Conservation (phyloP, 169 alveolate genomes). For the Nephromyces sp. region DNA sequence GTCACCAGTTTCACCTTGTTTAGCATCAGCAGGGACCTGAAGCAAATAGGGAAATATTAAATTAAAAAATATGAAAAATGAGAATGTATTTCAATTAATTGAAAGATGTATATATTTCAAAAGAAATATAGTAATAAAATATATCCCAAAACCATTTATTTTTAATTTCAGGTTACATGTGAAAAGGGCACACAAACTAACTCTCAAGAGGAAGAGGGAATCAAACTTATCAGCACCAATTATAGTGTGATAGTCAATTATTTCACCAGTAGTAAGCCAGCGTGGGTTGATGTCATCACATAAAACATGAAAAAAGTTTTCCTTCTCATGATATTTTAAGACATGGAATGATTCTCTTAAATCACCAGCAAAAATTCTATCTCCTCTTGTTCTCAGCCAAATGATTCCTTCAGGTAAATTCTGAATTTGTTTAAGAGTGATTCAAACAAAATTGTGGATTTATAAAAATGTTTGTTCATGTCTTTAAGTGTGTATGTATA, state of each 20-base stretch:
- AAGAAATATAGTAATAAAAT: background rate
- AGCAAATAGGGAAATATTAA: background rate
- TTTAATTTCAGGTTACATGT: too few relatives aligned
- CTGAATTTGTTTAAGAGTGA: too few relatives aligned
- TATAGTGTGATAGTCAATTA: constrained; percentile 77
- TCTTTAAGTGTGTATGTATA: too few relatives aligned
- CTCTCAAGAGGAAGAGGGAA: constrained; percentile 59
- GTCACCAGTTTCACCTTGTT: constrained; percentile 25
- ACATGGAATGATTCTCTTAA: constrained; percentile 83
- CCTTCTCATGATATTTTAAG: constrained; percentile 67
- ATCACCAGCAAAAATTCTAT: constrained; percentile 88
- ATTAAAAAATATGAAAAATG: background rate
- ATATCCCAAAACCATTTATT: too few relatives aligned
- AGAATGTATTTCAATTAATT: constrained; percentile 2
- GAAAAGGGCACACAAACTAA: too few relatives aligned
- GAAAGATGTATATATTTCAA: background rate
- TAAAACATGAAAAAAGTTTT: constrained; percentile 43
- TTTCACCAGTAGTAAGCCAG: constrained; percentile 85
- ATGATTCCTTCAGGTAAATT: constrained; percentile 55
- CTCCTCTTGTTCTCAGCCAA: constrained; percentile 64
- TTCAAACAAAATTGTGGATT: too few relatives aligned
- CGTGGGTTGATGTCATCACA: constrained; percentile 45
- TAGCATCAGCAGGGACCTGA: constrained; percentile 28
- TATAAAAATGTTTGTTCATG: too few relatives aligned
- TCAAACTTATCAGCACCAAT: constrained; percentile 87